Evolutionary conservation across 2,329 filamentous ascomycete species (phyloP).

Genomic region (Elsinoe fawcettii): DNA sequence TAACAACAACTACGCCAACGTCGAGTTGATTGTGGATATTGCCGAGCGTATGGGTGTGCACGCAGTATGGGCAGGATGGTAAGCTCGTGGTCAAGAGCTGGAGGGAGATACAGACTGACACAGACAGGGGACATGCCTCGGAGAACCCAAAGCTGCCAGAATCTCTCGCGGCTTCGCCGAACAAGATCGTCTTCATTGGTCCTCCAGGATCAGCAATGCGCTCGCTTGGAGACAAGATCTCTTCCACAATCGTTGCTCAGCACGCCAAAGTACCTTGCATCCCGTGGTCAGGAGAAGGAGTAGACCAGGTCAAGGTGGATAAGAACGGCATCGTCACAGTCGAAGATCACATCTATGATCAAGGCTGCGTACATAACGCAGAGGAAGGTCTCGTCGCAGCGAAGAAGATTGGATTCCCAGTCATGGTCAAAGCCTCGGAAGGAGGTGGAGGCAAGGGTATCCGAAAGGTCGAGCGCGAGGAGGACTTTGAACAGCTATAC

Average conservation of each 20-base stretch:
- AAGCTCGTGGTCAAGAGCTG: conserved; percentile 32
- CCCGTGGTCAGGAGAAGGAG: conserved; percentile 96
- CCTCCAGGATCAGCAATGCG: conserved; percentile 97
- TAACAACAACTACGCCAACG: conserved; percentile 99
- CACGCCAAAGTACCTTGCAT: conserved; percentile 95
- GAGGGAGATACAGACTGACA: conserved; percentile 20
- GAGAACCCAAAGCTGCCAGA: conserved; percentile 98
- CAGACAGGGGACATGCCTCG: conserved; percentile 79
- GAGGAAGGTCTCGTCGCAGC: conserved; percentile 84
- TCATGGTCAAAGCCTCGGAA: conserved; percentile 99
- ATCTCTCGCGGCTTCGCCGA: conserved; percentile 87
- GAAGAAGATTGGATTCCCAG: conserved; percentile 87
- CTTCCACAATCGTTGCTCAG: conserved; percentile 96
- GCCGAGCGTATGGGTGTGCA: conserved; percentile 98
- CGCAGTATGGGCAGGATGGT: conserved; percentile 98
- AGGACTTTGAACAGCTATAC: conserved; percentile 79
- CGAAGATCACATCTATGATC: conserved; percentile 71
- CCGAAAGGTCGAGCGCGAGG: conserved; percentile 80
- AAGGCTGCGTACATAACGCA: conserved; percentile 84
- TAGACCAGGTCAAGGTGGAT: conserved; percentile 72
- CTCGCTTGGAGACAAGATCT: conserved; percentile 98
- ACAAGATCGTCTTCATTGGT: conserved; percentile 99
- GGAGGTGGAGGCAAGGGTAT: conserved; percentile 99
- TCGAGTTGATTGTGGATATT: conserved; percentile 97
- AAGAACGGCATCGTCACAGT: conserved; percentile 85